Evolutionary conservation across 2,329 filamentous ascomycete genomes (phyloP).

Genomic region (Penicillium sp.): DNA sequence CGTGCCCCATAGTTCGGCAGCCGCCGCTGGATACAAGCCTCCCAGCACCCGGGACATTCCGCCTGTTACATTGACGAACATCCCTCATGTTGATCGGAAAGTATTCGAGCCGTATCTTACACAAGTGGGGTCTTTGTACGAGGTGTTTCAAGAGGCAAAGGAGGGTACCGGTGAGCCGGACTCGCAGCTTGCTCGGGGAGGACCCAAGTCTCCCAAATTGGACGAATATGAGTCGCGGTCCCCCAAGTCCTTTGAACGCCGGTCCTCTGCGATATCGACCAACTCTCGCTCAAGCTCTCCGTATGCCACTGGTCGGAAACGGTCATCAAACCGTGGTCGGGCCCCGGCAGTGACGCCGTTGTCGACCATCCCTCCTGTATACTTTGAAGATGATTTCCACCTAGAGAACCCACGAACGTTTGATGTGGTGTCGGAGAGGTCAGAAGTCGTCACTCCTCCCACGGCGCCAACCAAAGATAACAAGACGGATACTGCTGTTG

Average conservation of each 20-base stretch:
- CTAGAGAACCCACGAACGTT: slow-evolving; percentile 96
- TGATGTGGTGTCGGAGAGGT: slow-evolving; percentile 93
- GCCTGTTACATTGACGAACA: slow-evolving; percentile 87
- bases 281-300: slow-evolving; percentile 52
- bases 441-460: slow-evolving; percentile 83
- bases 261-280: slow-evolving; percentile 48
- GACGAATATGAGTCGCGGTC: slow-evolving; percentile 57
- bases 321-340: slow-evolving; percentile 59
- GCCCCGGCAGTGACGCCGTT: slow-evolving; percentile 79
- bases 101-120: slow-evolving; percentile 84
- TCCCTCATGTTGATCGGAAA: slow-evolving; percentile 76
- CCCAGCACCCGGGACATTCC: slow-evolving; percentile 90
- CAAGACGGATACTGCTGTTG: slow-evolving; percentile 62
- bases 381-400: slow-evolving; percentile 94
- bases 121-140: slow-evolving; percentile 85
- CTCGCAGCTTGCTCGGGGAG: slow-evolving; percentile 51
- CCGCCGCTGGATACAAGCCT: slow-evolving; percentile 76
- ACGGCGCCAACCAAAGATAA: slow-evolving; percentile 59
- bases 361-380: slow-evolving; percentile 89
- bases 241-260: slow-evolving; percentile 49
- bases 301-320: slow-evolving; percentile 52
- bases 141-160: slow-evolving; percentile 83
- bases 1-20: slow-evolving; percentile 72
- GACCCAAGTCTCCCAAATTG: slow-evolving; percentile 50
- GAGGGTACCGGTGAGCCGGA: slow-evolving; percentile 72